Evolutionary conservation across 2,329 filamentous ascomycete species (phyloP), one percentile per base, ranked within the genome.

Genomic region (Aspergillus aculeatus): DNA sequence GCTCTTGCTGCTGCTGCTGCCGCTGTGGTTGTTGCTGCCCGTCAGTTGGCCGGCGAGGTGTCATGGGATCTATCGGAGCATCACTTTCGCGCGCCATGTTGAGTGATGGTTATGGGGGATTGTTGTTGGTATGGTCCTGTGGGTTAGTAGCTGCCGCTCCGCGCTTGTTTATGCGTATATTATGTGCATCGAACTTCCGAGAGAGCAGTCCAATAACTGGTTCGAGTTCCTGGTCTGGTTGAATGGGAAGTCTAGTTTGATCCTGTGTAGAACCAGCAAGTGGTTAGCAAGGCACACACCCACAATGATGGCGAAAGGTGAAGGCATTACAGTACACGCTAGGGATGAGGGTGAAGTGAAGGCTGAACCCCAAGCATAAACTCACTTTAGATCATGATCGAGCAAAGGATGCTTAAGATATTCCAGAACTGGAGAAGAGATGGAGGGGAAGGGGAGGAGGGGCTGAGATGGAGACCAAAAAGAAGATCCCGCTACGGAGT

Each of bases 41-140:
- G 31, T 77, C 70, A 53, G 73, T 73, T 14, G 71, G 69, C 62
- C 74, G 75, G 19, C 73, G 71, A 52, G 75, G 72, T 35, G 70
- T 71, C 47, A 71, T 67, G 7, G 73, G 70, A 53, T 73, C 69
- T 51, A 71, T 70, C 12, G 77, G 74, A 16, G 80, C 78, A 59
- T 81, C 80, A 61, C 81, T 77, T 75, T 84, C 81, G 65, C 79
- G 78, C 11, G 82, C 82, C 80, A 84, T 84, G 21, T 64, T 79
- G 63, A 14, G 21, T 49, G 11, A 11, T 49, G 47, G 47, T 26
- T 16, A 5, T n/a, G 7, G 19, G 24, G 14, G 19, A 12, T 11
- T 52, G 24, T 38, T 19, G 16, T n/a, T 16, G 6, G 6, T 44
- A 16, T 6, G 38, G 38, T 44, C 38, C 38, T 44, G 38, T 44